Conservation (phyloP, 2,329 filamentous ascomycete genomes). For the Aureobasidium vineae region DNA sequence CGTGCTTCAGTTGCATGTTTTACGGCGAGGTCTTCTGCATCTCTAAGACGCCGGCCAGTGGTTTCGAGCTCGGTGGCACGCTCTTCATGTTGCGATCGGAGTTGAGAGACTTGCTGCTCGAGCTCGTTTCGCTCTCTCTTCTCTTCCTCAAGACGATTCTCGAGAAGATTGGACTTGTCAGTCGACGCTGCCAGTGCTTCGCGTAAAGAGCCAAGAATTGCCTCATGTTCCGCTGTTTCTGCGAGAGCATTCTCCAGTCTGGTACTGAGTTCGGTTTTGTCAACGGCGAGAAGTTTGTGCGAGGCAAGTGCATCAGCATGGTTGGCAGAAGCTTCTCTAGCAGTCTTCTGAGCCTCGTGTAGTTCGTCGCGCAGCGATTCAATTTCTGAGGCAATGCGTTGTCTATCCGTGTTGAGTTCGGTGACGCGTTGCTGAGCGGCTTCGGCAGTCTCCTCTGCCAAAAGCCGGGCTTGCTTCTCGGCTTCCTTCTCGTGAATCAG, state of each 20-base stretch:
- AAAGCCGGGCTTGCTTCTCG: constrained; percentile 74
- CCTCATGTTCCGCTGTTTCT: constrained; percentile 66
- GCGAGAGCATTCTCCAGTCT: constrained; percentile 66
- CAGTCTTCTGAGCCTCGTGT: constrained; percentile 72
- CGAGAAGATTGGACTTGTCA: constrained; percentile 71
- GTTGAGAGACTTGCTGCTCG: constrained; percentile 71
- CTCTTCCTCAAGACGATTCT: constrained; percentile 82
- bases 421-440: constrained; percentile 78
- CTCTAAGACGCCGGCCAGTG: constrained; percentile 69
- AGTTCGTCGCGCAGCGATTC: constrained; percentile 83
- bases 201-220: constrained; percentile 71
- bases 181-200: constrained; percentile 76
- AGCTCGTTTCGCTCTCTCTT: constrained; percentile 69
- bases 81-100: constrained; percentile 81
- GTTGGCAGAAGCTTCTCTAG: constrained; percentile 76
- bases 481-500: constrained; percentile 70
- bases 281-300: constrained; percentile 73
- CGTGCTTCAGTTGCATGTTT: constrained; percentile 84
- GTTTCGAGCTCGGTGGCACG: constrained; percentile 73
- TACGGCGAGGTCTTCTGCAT: constrained; percentile 84
- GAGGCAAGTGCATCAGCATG: constrained; percentile 73
- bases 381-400: constrained; percentile 78
- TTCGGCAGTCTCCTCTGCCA: constrained; percentile 84
- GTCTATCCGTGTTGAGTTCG: constrained; percentile 79
- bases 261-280: constrained; percentile 72